These are phyloP conservation scores for Lycium barbarum DNA, from an alignment of 257 asterid species.

Conservation along the genomic window DNA sequence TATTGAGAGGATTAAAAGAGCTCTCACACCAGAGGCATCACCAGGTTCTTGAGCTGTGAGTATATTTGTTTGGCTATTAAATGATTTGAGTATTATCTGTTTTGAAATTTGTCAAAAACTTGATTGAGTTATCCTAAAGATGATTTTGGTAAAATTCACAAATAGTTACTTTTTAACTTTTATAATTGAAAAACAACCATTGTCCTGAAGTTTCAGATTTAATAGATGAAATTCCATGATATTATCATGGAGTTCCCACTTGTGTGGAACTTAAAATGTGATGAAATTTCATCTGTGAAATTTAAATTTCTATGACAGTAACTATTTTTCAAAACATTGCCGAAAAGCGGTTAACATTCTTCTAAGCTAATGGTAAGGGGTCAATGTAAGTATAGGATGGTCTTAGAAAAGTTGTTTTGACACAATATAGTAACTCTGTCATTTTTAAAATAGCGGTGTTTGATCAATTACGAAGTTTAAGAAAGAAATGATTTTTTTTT, in stretches of 20 bases:
- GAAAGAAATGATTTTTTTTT: neutral
- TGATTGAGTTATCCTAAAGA: no score
- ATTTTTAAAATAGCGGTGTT: neutral
- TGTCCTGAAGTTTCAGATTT: no score
- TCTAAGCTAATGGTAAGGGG: no score
- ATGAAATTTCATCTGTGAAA: neutral
- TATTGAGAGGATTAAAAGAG: conserved; percentile 44
- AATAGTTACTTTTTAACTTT: no score
- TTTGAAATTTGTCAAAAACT: neutral
- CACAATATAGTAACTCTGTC: neutral
- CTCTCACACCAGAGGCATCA: conserved; percentile 22
- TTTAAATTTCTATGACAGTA: neutral
- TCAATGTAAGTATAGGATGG: neutral
- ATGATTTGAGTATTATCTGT: neutral
- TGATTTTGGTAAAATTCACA: no score
- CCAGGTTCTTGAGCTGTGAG: neutral
- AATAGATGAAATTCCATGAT: no score
- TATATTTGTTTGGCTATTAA: neutral
- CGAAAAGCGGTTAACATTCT: neutral
- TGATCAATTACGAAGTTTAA: no score
- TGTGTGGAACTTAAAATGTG: no score
- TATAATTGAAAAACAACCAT: no score
- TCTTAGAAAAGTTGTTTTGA: neutral
- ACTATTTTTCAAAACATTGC: neutral
- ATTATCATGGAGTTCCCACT: no score